Base-by-base conservation (phyloP, 345 rosid genomes). In the Aquilaria yunnanensis region DNA sequence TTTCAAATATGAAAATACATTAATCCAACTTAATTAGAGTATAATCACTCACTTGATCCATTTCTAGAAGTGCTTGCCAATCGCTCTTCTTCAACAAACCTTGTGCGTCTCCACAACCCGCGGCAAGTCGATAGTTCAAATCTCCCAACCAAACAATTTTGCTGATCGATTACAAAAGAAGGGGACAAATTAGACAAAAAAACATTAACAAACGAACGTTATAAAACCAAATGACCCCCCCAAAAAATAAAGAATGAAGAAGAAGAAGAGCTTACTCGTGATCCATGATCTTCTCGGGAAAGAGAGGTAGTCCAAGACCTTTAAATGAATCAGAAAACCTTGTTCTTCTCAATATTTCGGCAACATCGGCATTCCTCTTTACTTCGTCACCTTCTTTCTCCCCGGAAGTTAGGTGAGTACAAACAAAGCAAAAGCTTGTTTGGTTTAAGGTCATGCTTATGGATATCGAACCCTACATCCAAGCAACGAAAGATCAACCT, bases 111-210 rank as follows among this genome's bases (percentile, higher is more conserved):
- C 56, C 33, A 74, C 86, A 85, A 12, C 78, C 67, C 2, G 82
- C 74, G 11, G 79, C 89, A 13, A 94, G 78, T 51, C 99, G 89
- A 65, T 94, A 94, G 63, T 94, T 94, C 80, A 94, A 79, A 75
- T 94, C 99, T 16, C 99, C 99, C 7, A 94, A 90, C 99, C 99
- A 94, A 59, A 94, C 66, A 9, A 90, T 68, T 68, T 85, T 80
- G 78, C 99, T 94, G 80, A 74, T 8, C 43, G 63, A 11, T 16
- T 16, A 16, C 23, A 47, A 13, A 31, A 54, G 49, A 48, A 57
- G 51, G 5, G 8, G 47, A 10, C 16, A 10, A 9, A 31, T 34
- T 13, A 16, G 50, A 8, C 31, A 65, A 2, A 9, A 53, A 53
- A 51, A 37, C 8, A 43, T 29, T 62, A 4, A 12, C 2, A 47